phyloP scores from a whole-genome alignment of 805 yeast genomes.

The Lachancea quebecensis region DNA sequence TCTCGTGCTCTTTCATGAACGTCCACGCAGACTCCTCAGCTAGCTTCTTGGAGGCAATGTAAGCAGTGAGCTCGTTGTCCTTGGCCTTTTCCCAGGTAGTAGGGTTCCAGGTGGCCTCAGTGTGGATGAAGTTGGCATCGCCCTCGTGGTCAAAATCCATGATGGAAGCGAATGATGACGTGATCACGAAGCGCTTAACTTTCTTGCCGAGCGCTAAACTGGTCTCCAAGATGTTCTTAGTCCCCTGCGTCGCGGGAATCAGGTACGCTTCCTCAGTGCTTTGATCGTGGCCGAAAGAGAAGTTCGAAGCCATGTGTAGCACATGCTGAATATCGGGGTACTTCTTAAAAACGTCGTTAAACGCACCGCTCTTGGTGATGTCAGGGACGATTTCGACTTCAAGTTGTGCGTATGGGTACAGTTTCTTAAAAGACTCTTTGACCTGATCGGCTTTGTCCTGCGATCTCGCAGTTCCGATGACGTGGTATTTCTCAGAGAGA shows the following conservation, averaged over 20 bases:
- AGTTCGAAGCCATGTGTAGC: slow-evolving; percentile 58
- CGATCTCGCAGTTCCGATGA: slow-evolving; percentile 41
- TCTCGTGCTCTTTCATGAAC: slow-evolving; percentile 31
- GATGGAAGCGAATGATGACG: slow-evolving; percentile 48
- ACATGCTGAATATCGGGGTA: slow-evolving; percentile 46
- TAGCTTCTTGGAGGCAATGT: slow-evolving; percentile 51
- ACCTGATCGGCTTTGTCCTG: slow-evolving; percentile 34
- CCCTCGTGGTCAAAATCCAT: slow-evolving; percentile 31
- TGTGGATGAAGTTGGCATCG: slow-evolving; percentile 32
- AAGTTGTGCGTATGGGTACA: slow-evolving; percentile 32
- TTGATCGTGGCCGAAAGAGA: slow-evolving; percentile 37
- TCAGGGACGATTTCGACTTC: slow-evolving; percentile 42
- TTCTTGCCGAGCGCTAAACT: slow-evolving; percentile 36
- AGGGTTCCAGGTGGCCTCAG: slow-evolving; percentile 48
- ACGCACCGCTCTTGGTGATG: slow-evolving; percentile 39
- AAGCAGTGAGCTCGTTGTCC: slow-evolving; percentile 37
- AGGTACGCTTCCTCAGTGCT: slow-evolving; percentile 43
- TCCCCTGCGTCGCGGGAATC: slow-evolving; percentile 52
- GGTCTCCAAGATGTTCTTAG: slow-evolving; percentile 45
- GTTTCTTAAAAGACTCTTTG: slow-evolving; percentile 22
- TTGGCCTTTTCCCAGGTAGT: slow-evolving; percentile 43
- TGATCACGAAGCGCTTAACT: slow-evolving; percentile 44
- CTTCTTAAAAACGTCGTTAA: slow-evolving; percentile 38
- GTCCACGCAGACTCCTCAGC: slow-evolving; percentile 62
- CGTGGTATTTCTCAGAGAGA: slow-evolving; percentile 35